Evolutionary conservation across 306 rosid species (phyloP).

Genomic region (Potentilla sterilis): DNA sequence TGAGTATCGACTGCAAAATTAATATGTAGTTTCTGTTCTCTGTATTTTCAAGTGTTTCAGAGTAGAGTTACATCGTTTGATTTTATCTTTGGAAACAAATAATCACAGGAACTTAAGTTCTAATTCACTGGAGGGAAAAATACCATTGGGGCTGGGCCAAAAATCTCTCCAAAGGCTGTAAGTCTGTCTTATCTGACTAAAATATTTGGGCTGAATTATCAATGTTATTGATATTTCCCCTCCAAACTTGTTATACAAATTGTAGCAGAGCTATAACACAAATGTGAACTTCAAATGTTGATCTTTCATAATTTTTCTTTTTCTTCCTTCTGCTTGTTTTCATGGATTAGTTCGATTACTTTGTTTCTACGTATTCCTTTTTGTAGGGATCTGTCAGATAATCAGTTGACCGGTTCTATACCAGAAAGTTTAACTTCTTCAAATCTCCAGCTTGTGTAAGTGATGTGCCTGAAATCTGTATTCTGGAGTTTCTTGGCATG

Average conservation of each 20-base stretch:
- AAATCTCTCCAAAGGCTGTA: constrained; percentile 66
- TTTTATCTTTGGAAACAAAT: constrained; percentile 2
- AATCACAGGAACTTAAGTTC: constrained; percentile 74
- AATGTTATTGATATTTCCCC: not conserved
- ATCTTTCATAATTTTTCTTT: not conserved
- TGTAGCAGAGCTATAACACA: too few species aligned
- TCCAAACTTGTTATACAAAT: too few species aligned
- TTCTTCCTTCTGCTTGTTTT: not conserved
- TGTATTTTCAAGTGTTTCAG: not conserved
- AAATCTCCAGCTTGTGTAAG: constrained; percentile 86
- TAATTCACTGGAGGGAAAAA: constrained; percentile 60
- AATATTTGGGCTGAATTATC: not conserved
- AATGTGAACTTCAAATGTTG: too few species aligned
- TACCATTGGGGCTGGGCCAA: constrained; percentile 74
- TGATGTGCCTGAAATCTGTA: constrained; percentile 20
- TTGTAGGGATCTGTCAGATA: constrained; percentile 82
- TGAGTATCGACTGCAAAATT: constrained; percentile 60
- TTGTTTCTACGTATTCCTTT: not conserved
- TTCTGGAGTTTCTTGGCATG: not conserved
- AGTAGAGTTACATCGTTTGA: not conserved
- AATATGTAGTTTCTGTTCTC: not conserved
- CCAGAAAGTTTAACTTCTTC: constrained; percentile 72
- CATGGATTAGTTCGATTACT: not conserved
- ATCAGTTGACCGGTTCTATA: constrained; percentile 75
- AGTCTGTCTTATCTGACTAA: constrained; percentile 37